Evolutionary conservation across 2,329 filamentous ascomycete species (phyloP).

Genomic region (Cladosporium sp.): DNA sequence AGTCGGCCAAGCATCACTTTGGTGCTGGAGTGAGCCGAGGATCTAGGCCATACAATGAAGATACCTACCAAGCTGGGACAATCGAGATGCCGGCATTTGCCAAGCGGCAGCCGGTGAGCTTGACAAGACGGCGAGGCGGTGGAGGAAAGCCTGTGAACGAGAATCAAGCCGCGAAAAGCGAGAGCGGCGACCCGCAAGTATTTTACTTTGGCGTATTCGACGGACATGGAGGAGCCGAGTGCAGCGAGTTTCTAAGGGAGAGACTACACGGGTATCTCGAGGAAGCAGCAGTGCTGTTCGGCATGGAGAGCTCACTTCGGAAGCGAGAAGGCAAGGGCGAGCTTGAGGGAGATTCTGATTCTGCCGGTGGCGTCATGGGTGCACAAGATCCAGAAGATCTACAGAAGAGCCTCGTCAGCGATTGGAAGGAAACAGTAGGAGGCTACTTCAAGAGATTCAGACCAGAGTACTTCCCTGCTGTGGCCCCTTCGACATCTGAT

Average conservation of each 20-base stretch:
- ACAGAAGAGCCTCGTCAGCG: constrained; percentile 65
- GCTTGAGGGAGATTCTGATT: constrained; percentile 28
- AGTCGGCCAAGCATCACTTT: constrained; percentile 93
- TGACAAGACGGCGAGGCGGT: constrained; percentile 38
- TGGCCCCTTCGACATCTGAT: constrained; percentile 11
- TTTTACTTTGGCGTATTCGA: constrained; percentile 98
- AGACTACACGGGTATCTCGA: constrained; percentile 87
- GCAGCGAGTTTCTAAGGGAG: constrained; percentile 79
- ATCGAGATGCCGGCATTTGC: constrained; percentile 92
- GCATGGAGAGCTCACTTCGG: constrained; percentile 69
- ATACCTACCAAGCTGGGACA: constrained; percentile 88
- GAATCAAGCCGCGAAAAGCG: constrained; percentile 60
- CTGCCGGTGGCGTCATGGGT: constrained; percentile 43
- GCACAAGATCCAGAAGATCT: constrained; percentile 61
- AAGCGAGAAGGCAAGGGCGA: constrained; percentile 25
- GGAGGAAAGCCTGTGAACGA: constrained; percentile 4
- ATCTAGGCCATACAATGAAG: constrained; percentile 84
- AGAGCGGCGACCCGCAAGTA: constrained; percentile 85
- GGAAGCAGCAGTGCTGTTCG: constrained; percentile 70
- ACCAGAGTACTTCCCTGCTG: constrained; percentile 62
- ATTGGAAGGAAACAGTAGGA: constrained; percentile 81
- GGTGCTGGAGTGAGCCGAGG: constrained; percentile 76
- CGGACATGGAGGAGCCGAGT: constrained; percentile 86
- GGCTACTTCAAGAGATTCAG: constrained; percentile 92
- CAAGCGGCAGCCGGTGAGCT: constrained; percentile 67